phyloP scores from a whole-genome alignment of 176 grass and related monocot genomes.

The Ampelocalamus luodianensis region DNA sequence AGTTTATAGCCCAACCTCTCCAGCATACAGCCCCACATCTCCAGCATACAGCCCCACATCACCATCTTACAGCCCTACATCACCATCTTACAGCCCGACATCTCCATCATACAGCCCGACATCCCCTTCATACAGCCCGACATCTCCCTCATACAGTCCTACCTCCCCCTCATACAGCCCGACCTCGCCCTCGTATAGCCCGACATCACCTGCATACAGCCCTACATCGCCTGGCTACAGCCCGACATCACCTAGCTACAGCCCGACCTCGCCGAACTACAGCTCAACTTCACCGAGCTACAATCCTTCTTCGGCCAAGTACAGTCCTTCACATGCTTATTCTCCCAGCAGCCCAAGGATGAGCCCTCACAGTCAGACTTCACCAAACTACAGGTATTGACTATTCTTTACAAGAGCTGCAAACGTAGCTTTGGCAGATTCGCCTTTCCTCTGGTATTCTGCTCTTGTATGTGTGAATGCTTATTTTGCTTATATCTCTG shows the following conservation, averaged over 20 bases:
- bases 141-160: conserved; percentile 53
- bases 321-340: conserved; percentile 71
- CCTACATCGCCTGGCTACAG: conserved; percentile 71
- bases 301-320: conserved; percentile 70
- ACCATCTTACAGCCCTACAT: conserved; percentile 57
- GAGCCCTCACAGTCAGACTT: conserved; percentile 74
- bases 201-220: conserved; percentile 77
- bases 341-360: conserved; percentile 80
- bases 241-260: conserved; percentile 74
- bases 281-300: conserved; percentile 83
- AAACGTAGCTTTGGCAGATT: background rate
- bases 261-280: conserved; percentile 68
- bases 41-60: conserved; percentile 65
- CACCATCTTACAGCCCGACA: conserved; percentile 59
- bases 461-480: background rate
- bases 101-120: conserved; percentile 61
- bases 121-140: conserved; percentile 59
- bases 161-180: conserved; percentile 72
- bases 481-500: conserved; percentile 29
- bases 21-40: conserved; percentile 66
- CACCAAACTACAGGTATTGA: conserved; percentile 77
- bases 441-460: background rate
- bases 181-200: conserved; percentile 73
- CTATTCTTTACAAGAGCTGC: background rate
- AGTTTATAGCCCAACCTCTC: conserved; percentile 63